These are phyloP conservation scores for Pseudocercospora fijiensis DNA, from an alignment of 2,329 filamentous ascomycete species.

Conservation along the genomic window DNA sequence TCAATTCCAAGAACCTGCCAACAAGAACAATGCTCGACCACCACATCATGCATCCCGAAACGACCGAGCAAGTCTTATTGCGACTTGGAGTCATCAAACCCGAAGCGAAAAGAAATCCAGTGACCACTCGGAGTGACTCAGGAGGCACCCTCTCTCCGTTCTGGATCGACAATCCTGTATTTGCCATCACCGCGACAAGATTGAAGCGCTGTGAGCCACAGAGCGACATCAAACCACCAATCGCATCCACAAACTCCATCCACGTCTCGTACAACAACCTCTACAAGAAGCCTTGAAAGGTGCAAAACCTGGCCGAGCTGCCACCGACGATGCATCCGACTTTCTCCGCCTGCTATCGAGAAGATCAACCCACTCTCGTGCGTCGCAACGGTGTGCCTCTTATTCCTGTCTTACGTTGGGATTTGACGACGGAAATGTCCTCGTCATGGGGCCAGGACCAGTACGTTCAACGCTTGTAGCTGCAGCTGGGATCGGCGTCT, in stretches of 20 bases:
- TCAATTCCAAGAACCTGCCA: not conserved
- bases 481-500: not conserved
- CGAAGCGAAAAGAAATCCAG: not conserved
- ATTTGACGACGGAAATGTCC: not conserved
- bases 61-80: not conserved
- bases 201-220: not conserved
- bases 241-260: not conserved
- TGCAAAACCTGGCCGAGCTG: not conserved
- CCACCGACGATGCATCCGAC: not conserved
- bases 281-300: not conserved
- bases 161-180: constrained; percentile 11
- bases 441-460: not conserved
- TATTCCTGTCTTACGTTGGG: too few species aligned
- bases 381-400: too few species aligned
- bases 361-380: too few species aligned
- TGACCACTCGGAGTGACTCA: not conserved
- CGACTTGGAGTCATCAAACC: not conserved
- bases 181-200: constrained; percentile 7
- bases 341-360: not conserved
- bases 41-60: not conserved
- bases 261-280: not conserved
- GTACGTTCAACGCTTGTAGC: too few species aligned
- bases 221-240: not conserved
- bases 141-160: not conserved
- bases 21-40: not conserved